phyloP scores from a whole-genome alignment of 2,329 filamentous ascomycete genomes.

The Ceratocystiopsis minuta region DNA sequence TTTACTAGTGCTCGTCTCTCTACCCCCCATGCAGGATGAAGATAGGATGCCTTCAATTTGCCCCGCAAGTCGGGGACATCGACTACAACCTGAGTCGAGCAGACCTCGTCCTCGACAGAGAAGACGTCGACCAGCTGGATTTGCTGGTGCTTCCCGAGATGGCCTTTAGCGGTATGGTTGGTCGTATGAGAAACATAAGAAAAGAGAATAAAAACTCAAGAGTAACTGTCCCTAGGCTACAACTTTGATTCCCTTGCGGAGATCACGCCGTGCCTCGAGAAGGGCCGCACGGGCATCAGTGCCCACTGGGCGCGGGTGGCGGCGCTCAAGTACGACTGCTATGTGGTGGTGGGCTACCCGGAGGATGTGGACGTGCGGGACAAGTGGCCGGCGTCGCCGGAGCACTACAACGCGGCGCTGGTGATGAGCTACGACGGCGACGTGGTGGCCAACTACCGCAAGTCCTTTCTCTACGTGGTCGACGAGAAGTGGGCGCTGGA shows the following conservation, averaged over 20 bases:
- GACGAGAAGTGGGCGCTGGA: conserved; percentile 46
- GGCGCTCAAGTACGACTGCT: conserved; percentile 47
- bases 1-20: too few species aligned
- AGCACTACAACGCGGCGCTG: conserved; percentile 38
- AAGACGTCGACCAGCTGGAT: conserved; percentile 43
- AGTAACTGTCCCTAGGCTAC: conserved; percentile 34
- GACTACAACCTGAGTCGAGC: conserved; percentile 53
- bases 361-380: conserved; percentile 39
- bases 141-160: conserved; percentile 60
- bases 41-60: conserved; percentile 45
- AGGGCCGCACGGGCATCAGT: conserved; percentile 43
- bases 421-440: conserved; percentile 40
- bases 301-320: conserved; percentile 53
- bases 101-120: conserved; percentile 39
- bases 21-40: conserved; percentile 11
- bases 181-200: neutral
- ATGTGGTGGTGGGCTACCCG: conserved; percentile 56
- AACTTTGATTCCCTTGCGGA: conserved; percentile 55
- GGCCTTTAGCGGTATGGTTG: conserved; percentile 46
- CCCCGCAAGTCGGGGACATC: conserved; percentile 50
- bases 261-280: conserved; percentile 53
- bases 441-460: conserved; percentile 42
- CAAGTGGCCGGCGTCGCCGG: conserved; percentile 31
- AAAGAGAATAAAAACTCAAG: too few species aligned
- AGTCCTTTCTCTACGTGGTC: conserved; percentile 38